Conservation (phyloP, 2,329 filamentous ascomycete genomes). For the Fusarium transvaalense region DNA sequence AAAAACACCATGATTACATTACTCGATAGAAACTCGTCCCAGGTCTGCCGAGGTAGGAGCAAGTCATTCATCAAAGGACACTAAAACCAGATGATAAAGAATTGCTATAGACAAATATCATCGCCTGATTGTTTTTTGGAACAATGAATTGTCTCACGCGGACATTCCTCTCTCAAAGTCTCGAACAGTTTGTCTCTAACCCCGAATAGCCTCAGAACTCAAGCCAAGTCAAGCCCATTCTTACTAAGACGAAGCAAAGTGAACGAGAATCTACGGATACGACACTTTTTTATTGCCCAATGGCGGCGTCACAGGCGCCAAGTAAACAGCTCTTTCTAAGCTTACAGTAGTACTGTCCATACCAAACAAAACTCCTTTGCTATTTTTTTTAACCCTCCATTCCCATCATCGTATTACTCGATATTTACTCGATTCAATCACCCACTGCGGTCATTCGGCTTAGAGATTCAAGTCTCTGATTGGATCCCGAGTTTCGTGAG, state of each 20-base stretch:
- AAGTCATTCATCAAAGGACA: slow-evolving; percentile 22
- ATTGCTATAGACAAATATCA: neutral
- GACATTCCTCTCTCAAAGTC: neutral
- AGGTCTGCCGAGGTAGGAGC: neutral
- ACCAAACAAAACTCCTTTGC: no score
- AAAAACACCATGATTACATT: slow-evolving; percentile 27
- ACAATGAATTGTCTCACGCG: neutral
- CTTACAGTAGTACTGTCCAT: neutral
- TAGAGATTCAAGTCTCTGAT: slow-evolving; percentile 35
- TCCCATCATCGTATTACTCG: slow-evolving; percentile 53
- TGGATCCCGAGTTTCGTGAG: slow-evolving; percentile 29
- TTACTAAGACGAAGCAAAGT: slow-evolving; percentile 6
- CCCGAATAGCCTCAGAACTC: slow-evolving; percentile 18
- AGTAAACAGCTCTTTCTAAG: neutral
- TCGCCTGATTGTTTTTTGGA: slow-evolving; percentile 10
- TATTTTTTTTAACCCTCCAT: no score
- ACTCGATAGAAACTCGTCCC: slow-evolving; percentile 35
- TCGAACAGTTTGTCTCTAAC: neutral
- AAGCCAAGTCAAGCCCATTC: neutral
- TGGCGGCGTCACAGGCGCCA: neutral
- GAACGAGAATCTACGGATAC: neutral
- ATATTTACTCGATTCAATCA: slow-evolving; percentile 63
- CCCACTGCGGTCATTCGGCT: slow-evolving; percentile 37
- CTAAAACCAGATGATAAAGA: neutral
- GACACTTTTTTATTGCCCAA: neutral